Evolutionary conservation across 2,329 filamentous ascomycete genomes (phyloP), one percentile per base, ranked within the genome.

Genomic region (Fusarium hainanense): DNA sequence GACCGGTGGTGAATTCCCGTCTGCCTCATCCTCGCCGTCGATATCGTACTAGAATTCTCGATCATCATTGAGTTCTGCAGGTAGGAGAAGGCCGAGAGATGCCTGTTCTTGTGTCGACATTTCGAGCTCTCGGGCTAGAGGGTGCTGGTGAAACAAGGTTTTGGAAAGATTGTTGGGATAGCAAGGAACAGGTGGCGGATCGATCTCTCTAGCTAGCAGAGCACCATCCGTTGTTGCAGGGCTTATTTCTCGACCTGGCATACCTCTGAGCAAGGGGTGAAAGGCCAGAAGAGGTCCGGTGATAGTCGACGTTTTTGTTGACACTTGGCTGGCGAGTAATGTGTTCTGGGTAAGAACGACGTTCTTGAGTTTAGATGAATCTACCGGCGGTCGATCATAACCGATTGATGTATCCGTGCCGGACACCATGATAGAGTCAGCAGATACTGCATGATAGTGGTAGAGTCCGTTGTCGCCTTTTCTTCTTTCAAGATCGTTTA

Each of bases 221-320:
- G 78, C 77, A 7, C 75, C 76, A 30, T 82, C 79, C 3, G 79
- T 82, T 50, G 78, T 80, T 16, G 81, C 77, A 6, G 74, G 75
- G 0, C 79, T 79, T 12, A 82, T 66, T 54, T 82, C 81, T 54
- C 80, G 76, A 4, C 81, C 81, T 1, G 81, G 80, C 58, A 80
- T 77, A 8, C 81, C 79, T 51, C 66, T 74, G 12, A 82, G 74
- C 0, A 82, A 74, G 86, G 81, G 94, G 32, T 76, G 73, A 1
- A 72, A 73, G 10, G 67, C 62, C 7, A 69, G 51, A 23, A 67
- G 62, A 1, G 61, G 58, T 3, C 68, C 60, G 6, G 52, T 32
- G 5, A 49, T 50, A 6, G 21, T 49, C 8, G 52, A 47, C 8
- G 21, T 41, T 37, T 58, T 40, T 30, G 43, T 23, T 8, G 59